Evolutionary conservation across 306 rosid species (phyloP).

Genomic region (Vigna nakashimae): DNA sequence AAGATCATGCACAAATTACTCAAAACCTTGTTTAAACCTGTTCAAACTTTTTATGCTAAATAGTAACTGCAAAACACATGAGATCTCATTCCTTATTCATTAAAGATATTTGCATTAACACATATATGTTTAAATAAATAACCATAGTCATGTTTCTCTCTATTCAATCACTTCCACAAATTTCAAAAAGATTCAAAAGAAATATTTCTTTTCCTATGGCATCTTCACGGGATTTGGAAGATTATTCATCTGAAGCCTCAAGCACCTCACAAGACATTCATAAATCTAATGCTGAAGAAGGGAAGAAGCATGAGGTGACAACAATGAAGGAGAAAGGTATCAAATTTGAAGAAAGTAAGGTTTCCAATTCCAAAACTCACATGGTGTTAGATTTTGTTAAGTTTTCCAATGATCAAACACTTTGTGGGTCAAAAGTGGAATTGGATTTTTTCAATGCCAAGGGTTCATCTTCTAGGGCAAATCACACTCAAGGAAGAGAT

Average conservation of each 20-base stretch:
- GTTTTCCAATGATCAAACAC: conserved; percentile 40
- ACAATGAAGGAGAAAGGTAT: conserved; percentile 34
- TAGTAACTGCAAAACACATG: conserved; percentile 11
- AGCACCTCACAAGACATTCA: conserved; percentile 42
- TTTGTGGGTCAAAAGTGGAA: conserved; percentile 34
- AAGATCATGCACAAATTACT: conserved; percentile 17
- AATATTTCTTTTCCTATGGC: conserved; percentile 47
- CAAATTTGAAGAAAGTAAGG: conserved; percentile 14
- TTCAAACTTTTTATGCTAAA: conserved; percentile 6
- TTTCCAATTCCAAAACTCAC: conserved; percentile 36
- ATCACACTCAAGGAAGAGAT: neutral
- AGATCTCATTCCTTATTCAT: neutral
- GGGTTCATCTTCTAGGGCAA: conserved; percentile 33
- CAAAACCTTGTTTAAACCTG: neutral
- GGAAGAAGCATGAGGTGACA: neutral
- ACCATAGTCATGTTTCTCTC: neutral
- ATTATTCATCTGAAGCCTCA: conserved; percentile 52
- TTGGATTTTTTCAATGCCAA: conserved; percentile 41
- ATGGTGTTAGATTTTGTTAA: conserved; percentile 51
- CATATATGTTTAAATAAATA: conserved; percentile 10
- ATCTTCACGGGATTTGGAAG: neutral
- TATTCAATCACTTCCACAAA: neutral
- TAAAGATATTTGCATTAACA: neutral
- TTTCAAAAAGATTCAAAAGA: neutral
- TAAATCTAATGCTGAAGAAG: neutral